Conservation (phyloP, 2,329 filamentous ascomycete species). For the Fusarium virguliforme region DNA sequence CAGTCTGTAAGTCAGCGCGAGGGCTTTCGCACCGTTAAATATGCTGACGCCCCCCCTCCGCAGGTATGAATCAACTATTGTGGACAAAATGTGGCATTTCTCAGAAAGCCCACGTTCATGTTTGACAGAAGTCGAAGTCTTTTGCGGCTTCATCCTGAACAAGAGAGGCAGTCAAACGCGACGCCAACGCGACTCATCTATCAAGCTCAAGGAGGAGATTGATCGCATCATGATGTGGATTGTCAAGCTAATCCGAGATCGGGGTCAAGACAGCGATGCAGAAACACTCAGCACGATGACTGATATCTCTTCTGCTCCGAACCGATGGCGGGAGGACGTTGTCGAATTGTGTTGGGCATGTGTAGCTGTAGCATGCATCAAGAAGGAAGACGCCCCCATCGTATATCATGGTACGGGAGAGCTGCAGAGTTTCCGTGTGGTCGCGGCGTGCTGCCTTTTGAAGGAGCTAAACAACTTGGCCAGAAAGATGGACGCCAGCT, state of each 20-base stretch:
- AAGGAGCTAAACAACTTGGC: constrained; percentile 46
- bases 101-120: constrained; percentile 63
- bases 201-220: constrained; percentile 68
- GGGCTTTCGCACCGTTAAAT: constrained; percentile 44
- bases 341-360: constrained; percentile 58
- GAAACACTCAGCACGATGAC: constrained; percentile 34
- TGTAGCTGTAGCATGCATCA: constrained; percentile 50
- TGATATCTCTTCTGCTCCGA: constrained; percentile 14
- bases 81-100: constrained; percentile 58
- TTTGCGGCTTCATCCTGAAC: constrained; percentile 71
- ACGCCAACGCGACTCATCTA: constrained; percentile 67
- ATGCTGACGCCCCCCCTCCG: too few relatives aligned
- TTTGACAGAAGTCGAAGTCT: constrained; percentile 68
- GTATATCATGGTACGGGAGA: constrained; percentile 37
- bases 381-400: constrained; percentile 4
- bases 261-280: constrained; percentile 28
- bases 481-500: constrained; percentile 27
- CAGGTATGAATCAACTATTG: constrained; percentile 65
- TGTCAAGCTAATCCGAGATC: constrained; percentile 54
- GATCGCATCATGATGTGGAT: constrained; percentile 63
- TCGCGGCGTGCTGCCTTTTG: constrained; percentile 57
- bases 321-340: constrained; percentile 46
- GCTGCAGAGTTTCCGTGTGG: constrained; percentile 57
- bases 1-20: constrained; percentile 61
- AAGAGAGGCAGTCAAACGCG: constrained; percentile 65